Conservation (phyloP, 306 rosid genomes). For the Corylus heterophylla region DNA sequence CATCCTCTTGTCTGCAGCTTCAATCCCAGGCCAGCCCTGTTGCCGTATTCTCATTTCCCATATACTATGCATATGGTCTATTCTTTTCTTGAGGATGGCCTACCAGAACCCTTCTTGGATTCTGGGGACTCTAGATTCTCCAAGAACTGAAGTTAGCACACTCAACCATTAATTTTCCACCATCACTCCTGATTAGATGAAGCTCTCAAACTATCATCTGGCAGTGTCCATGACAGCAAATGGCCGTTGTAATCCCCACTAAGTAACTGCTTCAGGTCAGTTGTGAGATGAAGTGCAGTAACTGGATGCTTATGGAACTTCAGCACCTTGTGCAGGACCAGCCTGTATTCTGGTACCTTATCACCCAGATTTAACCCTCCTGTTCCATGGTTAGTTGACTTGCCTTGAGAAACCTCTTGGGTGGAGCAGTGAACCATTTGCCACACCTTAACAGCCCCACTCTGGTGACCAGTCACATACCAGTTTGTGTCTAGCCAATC, state of each 20-base stretch:
- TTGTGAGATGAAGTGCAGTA: conserved; percentile 76
- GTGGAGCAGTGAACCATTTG: conserved; percentile 83
- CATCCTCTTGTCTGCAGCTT: conserved; percentile 34
- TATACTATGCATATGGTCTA: conserved; percentile 28
- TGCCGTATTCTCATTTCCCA: conserved; percentile 35
- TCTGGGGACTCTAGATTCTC: conserved; percentile 31
- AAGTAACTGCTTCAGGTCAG: conserved; percentile 83
- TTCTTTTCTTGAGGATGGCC: conserved; percentile 31
- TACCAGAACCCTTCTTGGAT: conserved; percentile 38
- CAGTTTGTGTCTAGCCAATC: conserved; percentile 97
- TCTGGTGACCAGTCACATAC: conserved; percentile 99
- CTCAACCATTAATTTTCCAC: conserved; percentile 21
- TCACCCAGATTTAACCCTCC: conserved; percentile 54
- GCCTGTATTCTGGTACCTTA: conserved; percentile 70
- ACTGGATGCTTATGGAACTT: conserved; percentile 91
- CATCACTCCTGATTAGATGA: conserved; percentile 73
- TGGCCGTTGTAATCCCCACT: conserved; percentile 94
- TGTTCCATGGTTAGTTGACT: conserved; percentile 48
- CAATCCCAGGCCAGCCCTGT: conserved; percentile 56
- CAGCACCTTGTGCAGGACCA: conserved; percentile 75
- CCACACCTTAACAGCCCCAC: conserved; percentile 99
- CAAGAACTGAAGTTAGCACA: conserved; percentile 49
- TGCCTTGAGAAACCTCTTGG: conserved; percentile 52
- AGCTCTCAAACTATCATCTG: conserved; percentile 78
- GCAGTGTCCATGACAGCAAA: conserved; percentile 83